A percentile compares a stretch with the other conserved stretches of the same genome.
Evolutionary conservation across 768 basidiomycete genomes (phyloP).

Genomic region (Mrakia frigida): DNA sequence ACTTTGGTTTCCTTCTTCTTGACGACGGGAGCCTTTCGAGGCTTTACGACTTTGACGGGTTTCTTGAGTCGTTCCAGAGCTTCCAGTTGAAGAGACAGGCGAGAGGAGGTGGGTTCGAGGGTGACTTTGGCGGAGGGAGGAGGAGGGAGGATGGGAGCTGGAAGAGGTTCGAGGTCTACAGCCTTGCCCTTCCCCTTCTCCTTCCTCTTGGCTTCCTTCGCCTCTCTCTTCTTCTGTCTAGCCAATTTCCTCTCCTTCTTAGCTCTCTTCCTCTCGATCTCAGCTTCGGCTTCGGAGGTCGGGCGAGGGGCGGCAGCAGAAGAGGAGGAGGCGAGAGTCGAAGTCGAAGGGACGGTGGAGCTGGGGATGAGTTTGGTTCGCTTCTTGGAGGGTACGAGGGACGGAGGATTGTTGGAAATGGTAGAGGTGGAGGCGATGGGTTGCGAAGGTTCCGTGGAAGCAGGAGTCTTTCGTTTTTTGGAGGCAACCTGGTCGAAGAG

Average conservation of each 20-base stretch:
- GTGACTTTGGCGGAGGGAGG: neutral
- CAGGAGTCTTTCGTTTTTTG: neutral
- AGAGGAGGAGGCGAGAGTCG: neutral
- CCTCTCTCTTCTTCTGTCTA: neutral
- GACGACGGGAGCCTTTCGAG: neutral
- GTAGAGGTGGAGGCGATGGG: neutral
- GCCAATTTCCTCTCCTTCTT: conserved; percentile 2
- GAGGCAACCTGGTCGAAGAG: neutral
- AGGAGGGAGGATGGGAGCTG: neutral
- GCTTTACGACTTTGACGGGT: neutral
- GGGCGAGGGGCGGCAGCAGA: neutral
- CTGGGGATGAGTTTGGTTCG: neutral
- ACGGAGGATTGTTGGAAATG: neutral
- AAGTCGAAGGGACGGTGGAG: neutral
- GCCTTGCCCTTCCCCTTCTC: conserved; percentile 1
- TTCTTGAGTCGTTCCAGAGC: neutral
- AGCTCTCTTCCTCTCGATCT: neutral
- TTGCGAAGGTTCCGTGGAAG: neutral
- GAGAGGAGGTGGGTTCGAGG: neutral
- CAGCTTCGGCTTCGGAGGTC: neutral
- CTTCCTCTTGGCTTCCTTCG: neutral
- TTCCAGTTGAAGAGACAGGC: no score
- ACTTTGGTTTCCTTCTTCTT: neutral
- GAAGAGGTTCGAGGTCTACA: neutral
- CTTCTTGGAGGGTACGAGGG: neutral